Percentiles rank a stretch among this genome's conserved stretches.
These are phyloP conservation scores for Botryosphaeria dothidea DNA, from an alignment of 2,329 filamentous ascomycete species.

Conservation along the genomic window DNA sequence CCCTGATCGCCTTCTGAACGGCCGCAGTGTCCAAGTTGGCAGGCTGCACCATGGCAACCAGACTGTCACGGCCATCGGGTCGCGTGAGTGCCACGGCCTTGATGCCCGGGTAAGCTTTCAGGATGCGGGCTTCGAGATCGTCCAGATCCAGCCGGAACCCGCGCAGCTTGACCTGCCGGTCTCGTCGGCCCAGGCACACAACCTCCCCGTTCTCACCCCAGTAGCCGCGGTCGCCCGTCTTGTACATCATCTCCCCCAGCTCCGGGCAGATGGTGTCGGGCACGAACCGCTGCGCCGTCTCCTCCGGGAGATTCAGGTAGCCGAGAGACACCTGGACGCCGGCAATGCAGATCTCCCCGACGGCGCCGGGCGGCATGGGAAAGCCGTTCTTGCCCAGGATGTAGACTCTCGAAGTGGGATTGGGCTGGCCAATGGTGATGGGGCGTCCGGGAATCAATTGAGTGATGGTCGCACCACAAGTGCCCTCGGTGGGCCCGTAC, in stretches of 20 bases:
- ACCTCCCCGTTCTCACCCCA: constrained; percentile 41
- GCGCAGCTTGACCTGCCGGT: constrained; percentile 43
- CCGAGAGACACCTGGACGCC: constrained; percentile 47
- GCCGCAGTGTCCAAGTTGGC: constrained; percentile 19
- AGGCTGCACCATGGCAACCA: constrained; percentile 33
- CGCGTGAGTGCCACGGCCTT: constrained; percentile 29
- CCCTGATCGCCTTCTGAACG: constrained; percentile 4
- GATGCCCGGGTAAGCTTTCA: constrained; percentile 17
- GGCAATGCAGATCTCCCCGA: constrained; percentile 46
- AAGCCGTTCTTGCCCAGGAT: constrained; percentile 41
- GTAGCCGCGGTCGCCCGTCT: constrained; percentile 46
- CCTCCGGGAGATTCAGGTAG: constrained; percentile 40
- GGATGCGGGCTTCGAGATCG: constrained; percentile 39
- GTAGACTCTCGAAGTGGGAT: constrained; percentile 41
- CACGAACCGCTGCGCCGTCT: constrained; percentile 34
- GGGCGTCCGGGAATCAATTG: constrained; percentile 24
- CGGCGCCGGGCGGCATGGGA: constrained; percentile 34
- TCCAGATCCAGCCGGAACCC: constrained; percentile 44
- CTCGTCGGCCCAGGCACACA: constrained; percentile 42
- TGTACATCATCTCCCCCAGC: constrained; percentile 54
- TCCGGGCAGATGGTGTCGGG: constrained; percentile 29
- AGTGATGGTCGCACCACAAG: constrained; percentile 40
- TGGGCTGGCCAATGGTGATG: constrained; percentile 42
- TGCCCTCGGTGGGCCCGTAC: constrained; percentile 47
- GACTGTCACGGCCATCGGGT: constrained; percentile 24